Base-by-base conservation (phyloP, 106 monocot species). In the Hemerocallis citrina region DNA sequence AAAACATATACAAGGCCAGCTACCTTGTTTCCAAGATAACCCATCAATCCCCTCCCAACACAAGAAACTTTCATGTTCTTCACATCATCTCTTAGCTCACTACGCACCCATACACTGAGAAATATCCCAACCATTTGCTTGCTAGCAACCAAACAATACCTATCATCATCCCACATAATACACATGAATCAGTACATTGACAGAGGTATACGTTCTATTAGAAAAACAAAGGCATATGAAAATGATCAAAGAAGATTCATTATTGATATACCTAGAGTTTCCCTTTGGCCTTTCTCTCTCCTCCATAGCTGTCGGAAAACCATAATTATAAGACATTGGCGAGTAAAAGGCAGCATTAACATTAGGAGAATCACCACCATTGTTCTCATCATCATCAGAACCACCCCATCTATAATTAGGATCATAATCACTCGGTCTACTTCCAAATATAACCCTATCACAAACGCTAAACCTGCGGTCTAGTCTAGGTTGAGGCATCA, bases 51-150 rank as follows among this genome's bases (percentile, higher is more conserved):
- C 46, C 88, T 74, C 15, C 88, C 83, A 63, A 89, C 80, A 55
- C 83, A 80, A 50, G 88, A 89, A 24, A 89, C 88, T 47, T 83
- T 83, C 83, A 89, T 37, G 63, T 83, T 83, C 74, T 49, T 74
- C 3, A 83, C 77, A 52, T 89, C 77, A 59, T 89, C 77, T 80
- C 74, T 83, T 17, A 83, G 67, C 58, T 83, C 88, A 8, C 77
- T 68, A 12, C 77, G 57, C 54, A 79, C 83, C 88, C 88, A 89
- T 7, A 89, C 62, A 7, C 74, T 89, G 24, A 89, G 80, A 61
- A 83, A 89, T 67, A 89, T 75, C 17, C 88, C 88, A 59, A 89
- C 88, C 88, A 89, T 89, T 71, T 89, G 88, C 60, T 89, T 89
- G 37, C 83, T 89, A 22, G 83, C 88, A 49, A 83, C 88, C 74